Evolutionary conservation across 768 basidiomycete genomes (phyloP), one percentile per base, ranked within the genome.

Genomic region (Hemileccinum impolitum): DNA sequence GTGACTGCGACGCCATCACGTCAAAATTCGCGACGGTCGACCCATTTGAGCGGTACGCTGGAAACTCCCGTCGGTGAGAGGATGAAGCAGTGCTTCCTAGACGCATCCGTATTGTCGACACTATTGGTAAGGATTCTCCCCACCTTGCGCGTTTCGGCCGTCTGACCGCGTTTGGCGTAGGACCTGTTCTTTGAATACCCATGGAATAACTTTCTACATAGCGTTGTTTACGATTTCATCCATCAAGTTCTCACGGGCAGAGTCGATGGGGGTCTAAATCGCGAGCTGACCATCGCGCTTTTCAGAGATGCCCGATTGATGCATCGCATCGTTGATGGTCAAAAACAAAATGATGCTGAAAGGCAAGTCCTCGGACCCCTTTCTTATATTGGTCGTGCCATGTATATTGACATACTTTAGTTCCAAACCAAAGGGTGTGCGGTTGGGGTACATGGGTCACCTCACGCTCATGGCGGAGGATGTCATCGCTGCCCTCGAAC

Each of bases 141-240:
- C 31, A 11, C 28, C 44, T 34, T 35, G 44, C 37, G 47, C 18
- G 23, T 48, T 48, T 32, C 15, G 7, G 23, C 42, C 21, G 39
- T 48, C 52, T 55, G 17, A 52, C 28, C 21, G 28, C 30, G 6
- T 32, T 23, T 25, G 3, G 5, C 23, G 13, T 23, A 95, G 93
- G 90, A 94, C 58, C 75, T 97, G 32, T 97, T 97, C 75, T 97
- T 97, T 64, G 85, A 88, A 52, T 96, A 87, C 60, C 94, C 94
- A 1, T 92, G 90, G 87, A 97, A 99, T 70, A 97, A 98, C 64
- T 98, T 98, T 66, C 71, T 98, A 26, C 96, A 99, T 65, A 93
- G 90, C 60, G 87, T 94, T 26, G 92, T 96, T 15, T 98, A 98
- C 63, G 96, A 99, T 65, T 74, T 96, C 50, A 76, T 98, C 1